phyloP scores from a whole-genome alignment of 2,329 filamentous ascomycete genomes.

The Claviceps maximensis region DNA sequence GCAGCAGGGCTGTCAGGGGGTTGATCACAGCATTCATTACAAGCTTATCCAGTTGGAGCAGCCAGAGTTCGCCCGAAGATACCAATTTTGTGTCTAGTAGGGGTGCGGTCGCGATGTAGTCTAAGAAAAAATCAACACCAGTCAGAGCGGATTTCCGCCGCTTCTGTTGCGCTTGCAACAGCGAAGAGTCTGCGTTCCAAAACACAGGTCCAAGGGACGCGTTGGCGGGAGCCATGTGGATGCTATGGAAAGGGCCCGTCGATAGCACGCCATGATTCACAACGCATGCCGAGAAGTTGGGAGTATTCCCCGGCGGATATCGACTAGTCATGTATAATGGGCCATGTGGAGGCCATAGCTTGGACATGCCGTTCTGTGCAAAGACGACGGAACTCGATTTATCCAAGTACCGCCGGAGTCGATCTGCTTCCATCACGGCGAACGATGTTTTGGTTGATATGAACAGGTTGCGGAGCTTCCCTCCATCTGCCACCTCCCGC shows the following conservation, averaged over 20 bases:
- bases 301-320: slow-evolving; percentile 27
- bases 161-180: not conserved
- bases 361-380: slow-evolving; percentile 78
- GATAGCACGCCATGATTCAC: slow-evolving; percentile 44
- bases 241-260: slow-evolving; percentile 34
- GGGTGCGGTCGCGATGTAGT: slow-evolving; percentile 28
- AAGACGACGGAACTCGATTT: slow-evolving; percentile 62
- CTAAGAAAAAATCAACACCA: slow-evolving; percentile 24
- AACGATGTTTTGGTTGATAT: slow-evolving; percentile 62
- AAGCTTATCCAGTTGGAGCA: slow-evolving; percentile 73
- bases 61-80: slow-evolving; percentile 31
- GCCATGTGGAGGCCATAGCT: slow-evolving; percentile 41
- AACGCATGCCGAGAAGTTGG: slow-evolving; percentile 60
- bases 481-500: slow-evolving; percentile 26
- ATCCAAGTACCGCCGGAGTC: slow-evolving; percentile 48
- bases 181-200: slow-evolving; percentile 10
- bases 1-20: slow-evolving; percentile 67
- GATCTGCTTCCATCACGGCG: slow-evolving; percentile 47
- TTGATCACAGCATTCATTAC: slow-evolving; percentile 72
- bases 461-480: slow-evolving; percentile 56
- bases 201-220: slow-evolving; percentile 35
- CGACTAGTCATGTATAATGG: slow-evolving; percentile 27
- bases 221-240: slow-evolving; percentile 37
- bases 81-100: slow-evolving; percentile 28
- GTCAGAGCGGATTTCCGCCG: not conserved